phyloP scores from a whole-genome alignment of 1,284 basidiomycete genomes.

The Boletellus deceptivus region DNA sequence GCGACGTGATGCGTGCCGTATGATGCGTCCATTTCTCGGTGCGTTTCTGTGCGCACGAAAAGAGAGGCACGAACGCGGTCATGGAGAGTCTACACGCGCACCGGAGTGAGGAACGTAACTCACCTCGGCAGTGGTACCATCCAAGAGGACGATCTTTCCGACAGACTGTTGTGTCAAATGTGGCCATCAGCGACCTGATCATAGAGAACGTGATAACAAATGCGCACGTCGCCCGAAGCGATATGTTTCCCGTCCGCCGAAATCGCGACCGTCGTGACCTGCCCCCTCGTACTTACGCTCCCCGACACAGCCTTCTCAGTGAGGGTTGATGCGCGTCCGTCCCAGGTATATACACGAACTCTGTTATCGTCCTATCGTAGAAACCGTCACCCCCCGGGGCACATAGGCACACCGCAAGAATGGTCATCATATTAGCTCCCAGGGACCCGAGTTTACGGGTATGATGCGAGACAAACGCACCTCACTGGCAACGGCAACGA shows the following conservation, averaged over 20 bases:
- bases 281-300: conserved; percentile 57
- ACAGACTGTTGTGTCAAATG: conserved; percentile 48
- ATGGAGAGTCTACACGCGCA: background rate
- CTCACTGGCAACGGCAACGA: conserved; percentile 76
- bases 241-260: conserved; percentile 75
- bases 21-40: conserved; percentile 82
- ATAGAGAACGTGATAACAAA: background rate
- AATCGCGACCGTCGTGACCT: conserved; percentile 78
- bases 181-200: background rate
- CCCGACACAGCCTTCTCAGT: conserved; percentile 57
- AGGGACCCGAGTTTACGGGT: background rate
- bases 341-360: conserved; percentile 71
- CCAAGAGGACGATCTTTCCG: conserved; percentile 80
- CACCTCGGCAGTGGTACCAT: conserved; percentile 62
- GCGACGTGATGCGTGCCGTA: conserved; percentile 75
- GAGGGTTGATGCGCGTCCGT: conserved; percentile 52
- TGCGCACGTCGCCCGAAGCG: conserved; percentile 76
- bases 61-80: background rate
- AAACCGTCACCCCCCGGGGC: background rate
- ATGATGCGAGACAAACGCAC: conserved; percentile 38
- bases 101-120: too few relatives aligned
- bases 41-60: conserved; percentile 11
- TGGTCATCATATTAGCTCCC: background rate
- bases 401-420: background rate
- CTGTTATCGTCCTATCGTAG: conserved; percentile 61